Conservation (phyloP, 768 basidiomycete species). For the Boletus vinaceobasis region DNA sequence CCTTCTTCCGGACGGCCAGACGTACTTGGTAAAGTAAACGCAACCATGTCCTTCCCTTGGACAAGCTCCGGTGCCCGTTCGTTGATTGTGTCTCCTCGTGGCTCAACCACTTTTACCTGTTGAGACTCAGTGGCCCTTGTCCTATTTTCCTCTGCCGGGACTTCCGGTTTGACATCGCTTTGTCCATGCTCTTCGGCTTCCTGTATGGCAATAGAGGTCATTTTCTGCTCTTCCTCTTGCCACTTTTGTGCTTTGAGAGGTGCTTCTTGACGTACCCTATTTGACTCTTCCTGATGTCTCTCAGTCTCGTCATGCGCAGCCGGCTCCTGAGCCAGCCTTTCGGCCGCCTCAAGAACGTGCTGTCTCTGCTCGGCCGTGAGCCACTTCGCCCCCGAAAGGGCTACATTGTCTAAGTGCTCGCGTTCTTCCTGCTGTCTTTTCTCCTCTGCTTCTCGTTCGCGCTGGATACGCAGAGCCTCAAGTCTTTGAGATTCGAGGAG, state of each 20-base stretch:
- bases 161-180: slow-evolving; percentile 1
- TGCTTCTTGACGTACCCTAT: slow-evolving; percentile 2
- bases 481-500: slow-evolving; percentile 40
- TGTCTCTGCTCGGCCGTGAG: slow-evolving; percentile 25
- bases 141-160: not conserved
- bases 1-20: slow-evolving; percentile 21
- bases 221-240: not conserved
- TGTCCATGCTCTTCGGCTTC: slow-evolving; percentile 1
- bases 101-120: not conserved
- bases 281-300: slow-evolving; percentile 18
- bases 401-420: slow-evolving; percentile 33
- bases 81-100: not conserved
- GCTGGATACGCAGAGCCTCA: slow-evolving; percentile 36
- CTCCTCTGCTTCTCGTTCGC: slow-evolving; percentile 27
- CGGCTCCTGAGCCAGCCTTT: slow-evolving; percentile 13
- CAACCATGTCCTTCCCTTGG: not conserved
- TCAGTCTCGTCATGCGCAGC: slow-evolving; percentile 25
- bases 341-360: slow-evolving; percentile 14
- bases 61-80: not conserved
- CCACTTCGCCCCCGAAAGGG: slow-evolving; percentile 34
- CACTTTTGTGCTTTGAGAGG: not conserved
- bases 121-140: not conserved
- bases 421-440: slow-evolving; percentile 16
- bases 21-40: not conserved
- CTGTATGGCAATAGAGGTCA: not conserved